These are phyloP conservation scores for Azolla pinnata DNA, from an alignment of 75 land plant genomes.

Conservation along the genomic window DNA sequence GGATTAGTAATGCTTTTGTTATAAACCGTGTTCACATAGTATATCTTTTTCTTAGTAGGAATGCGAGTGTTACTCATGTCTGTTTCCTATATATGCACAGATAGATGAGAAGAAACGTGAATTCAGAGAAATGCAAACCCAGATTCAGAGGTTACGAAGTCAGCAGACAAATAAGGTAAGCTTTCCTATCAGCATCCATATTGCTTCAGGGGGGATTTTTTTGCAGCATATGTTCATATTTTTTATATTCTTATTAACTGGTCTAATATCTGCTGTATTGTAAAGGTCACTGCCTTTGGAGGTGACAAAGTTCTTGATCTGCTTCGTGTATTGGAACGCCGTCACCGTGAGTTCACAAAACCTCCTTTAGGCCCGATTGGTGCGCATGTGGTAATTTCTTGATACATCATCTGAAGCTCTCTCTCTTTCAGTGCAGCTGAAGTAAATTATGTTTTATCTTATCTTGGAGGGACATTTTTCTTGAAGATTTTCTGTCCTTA, in stretches of 20 bases:
- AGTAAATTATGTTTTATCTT: too few relatives aligned
- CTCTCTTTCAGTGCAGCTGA: too few relatives aligned
- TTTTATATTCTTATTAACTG: too few relatives aligned
- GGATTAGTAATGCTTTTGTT: too few relatives aligned
- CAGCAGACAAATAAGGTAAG: constrained; percentile 57
- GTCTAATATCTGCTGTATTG: too few relatives aligned
- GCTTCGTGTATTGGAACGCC: constrained; percentile 55
- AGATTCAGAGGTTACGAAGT: constrained; percentile 34
- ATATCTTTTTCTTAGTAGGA: too few relatives aligned
- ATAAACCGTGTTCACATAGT: too few relatives aligned
- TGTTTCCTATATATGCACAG: constrained; percentile 12
- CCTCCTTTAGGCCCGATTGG: constrained; percentile 96
- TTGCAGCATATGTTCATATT: too few relatives aligned
- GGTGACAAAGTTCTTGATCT: constrained; percentile 59
- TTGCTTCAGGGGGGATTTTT: not conserved
- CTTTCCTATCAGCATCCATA: not conserved
- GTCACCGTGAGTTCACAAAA: constrained; percentile 36
- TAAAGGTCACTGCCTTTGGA: constrained; percentile 87
- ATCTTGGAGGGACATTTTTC: too few relatives aligned
- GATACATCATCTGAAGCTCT: not conserved
- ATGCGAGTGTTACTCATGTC: not conserved
- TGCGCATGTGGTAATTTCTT: constrained; percentile 50
- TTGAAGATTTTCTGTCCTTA: too few relatives aligned
- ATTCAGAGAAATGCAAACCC: constrained; percentile 24
- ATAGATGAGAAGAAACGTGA: constrained; percentile 38